A percentile compares a stretch with the other conserved stretches of the same genome.
Evolutionary conservation across 768 basidiomycete species (phyloP).

Genomic region (Podaxis carcinomalis): DNA sequence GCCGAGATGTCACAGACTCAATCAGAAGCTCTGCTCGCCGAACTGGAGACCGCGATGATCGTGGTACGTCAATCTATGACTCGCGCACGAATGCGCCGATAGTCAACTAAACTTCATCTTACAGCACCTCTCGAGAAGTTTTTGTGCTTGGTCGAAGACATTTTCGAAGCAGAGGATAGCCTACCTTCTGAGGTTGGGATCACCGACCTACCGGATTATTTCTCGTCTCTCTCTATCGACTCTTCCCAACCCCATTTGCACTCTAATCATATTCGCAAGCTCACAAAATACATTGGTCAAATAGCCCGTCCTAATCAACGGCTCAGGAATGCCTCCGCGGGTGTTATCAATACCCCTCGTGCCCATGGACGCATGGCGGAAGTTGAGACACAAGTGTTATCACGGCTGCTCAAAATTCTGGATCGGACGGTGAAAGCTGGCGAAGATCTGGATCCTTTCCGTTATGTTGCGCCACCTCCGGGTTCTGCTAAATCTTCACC

Average conservation of each 20-base stretch:
- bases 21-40: constrained; percentile 50
- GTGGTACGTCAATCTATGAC: constrained; percentile 40
- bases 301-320: constrained; percentile 67
- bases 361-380: constrained; percentile 58
- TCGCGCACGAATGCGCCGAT: background rate
- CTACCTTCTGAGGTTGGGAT: constrained; percentile 45
- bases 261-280: constrained; percentile 55
- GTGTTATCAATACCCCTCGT: constrained; percentile 41
- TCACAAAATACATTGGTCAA: constrained; percentile 65
- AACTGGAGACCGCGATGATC: constrained; percentile 73
- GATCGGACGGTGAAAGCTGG: constrained; percentile 75
- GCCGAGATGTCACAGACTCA: constrained; percentile 24
- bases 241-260: constrained; percentile 57
- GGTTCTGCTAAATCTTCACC: constrained; percentile 33
- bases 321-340: constrained; percentile 40
- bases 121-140: constrained; percentile 75
- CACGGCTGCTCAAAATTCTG: constrained; percentile 68
- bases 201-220: constrained; percentile 69
- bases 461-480: constrained; percentile 21
- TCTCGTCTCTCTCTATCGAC: constrained; percentile 58
- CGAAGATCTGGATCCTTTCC: constrained; percentile 74
- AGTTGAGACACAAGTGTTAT: constrained; percentile 58
- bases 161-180: constrained; percentile 82
- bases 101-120: constrained; percentile 5
- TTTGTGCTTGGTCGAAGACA: constrained; percentile 70